phyloP scores from a whole-genome alignment of 129 eudicot genomes.

The Flaveria trinervia region DNA sequence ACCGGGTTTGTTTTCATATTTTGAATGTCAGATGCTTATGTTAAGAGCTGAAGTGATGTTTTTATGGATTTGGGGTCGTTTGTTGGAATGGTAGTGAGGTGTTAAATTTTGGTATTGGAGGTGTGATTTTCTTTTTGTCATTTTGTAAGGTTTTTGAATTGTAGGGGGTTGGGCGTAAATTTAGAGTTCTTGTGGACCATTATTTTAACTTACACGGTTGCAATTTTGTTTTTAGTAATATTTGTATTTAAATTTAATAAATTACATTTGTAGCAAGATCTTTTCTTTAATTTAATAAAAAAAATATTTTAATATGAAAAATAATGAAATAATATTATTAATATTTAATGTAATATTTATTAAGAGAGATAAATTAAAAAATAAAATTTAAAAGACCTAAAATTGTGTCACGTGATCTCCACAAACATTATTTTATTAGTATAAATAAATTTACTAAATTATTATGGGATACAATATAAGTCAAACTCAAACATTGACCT shows the following conservation, averaged over 20 bases:
- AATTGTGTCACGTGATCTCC: too few species aligned
- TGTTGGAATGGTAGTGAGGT: conserved; percentile 27
- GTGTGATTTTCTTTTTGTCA: conserved; percentile 24
- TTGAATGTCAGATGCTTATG: not conserved
- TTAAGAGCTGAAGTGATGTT: conserved; percentile 5
- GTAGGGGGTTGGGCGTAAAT: conserved; percentile 36
- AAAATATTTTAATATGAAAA: too few species aligned
- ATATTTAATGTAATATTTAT: too few species aligned
- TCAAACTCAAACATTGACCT: too few species aligned
- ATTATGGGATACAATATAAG: too few species aligned
- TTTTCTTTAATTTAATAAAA: too few species aligned
- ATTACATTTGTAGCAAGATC: too few species aligned
- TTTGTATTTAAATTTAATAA: not conserved
- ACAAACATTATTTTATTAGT: too few species aligned
- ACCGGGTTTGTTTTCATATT: conserved; percentile 38
- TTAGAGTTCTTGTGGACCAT: conserved; percentile 12
- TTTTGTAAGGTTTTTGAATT: conserved; percentile 33
- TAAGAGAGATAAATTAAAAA: too few species aligned
- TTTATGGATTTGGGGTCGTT: conserved; percentile 11
- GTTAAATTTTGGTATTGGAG: not conserved
- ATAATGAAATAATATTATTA: too few species aligned
- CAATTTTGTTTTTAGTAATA: not conserved
- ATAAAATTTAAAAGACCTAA: too few species aligned
- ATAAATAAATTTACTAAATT: too few species aligned
- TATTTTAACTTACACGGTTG: conserved; percentile 8